Conservation (phyloP, 306 rosid species). For the Medicago arabica region DNA sequence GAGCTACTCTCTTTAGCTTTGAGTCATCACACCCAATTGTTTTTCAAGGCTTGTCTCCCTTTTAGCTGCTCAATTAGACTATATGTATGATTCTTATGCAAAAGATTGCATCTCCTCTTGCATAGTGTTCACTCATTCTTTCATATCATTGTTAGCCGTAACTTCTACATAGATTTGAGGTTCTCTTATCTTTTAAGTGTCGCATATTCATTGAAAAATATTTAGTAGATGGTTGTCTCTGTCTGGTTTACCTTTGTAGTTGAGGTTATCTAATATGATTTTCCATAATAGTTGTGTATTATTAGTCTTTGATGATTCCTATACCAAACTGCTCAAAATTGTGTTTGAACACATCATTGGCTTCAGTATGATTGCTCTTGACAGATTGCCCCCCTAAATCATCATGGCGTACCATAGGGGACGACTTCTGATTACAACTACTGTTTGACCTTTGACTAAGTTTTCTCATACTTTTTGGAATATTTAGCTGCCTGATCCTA, state of each 20-base stretch:
- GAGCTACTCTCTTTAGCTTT: background rate
- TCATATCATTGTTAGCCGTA: background rate
- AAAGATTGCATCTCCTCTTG: background rate
- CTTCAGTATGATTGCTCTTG: background rate
- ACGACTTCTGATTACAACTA: background rate
- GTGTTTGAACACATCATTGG: background rate
- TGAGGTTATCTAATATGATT: background rate
- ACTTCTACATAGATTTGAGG: background rate
- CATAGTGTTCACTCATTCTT: background rate
- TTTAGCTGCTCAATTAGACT: background rate
- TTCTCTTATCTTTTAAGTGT: background rate
- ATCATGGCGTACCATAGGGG: background rate
- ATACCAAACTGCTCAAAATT: background rate
- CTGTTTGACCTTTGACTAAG: background rate
- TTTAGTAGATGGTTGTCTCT: background rate
- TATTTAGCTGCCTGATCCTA: background rate
- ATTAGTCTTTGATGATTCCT: background rate
- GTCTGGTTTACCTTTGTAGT: background rate
- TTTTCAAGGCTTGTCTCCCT: background rate
- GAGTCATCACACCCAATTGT: background rate
- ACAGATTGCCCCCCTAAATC: background rate
- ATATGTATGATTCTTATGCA: background rate
- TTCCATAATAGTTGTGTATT: conserved; percentile 1
- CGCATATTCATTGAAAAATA: background rate
- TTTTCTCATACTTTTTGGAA: background rate